A percentile compares a stretch with the other conserved stretches of the same genome.
Evolutionary conservation across 225 moss, liverwort and hornwort genomes (phyloP).

Genomic region (Ulota crispa): DNA sequence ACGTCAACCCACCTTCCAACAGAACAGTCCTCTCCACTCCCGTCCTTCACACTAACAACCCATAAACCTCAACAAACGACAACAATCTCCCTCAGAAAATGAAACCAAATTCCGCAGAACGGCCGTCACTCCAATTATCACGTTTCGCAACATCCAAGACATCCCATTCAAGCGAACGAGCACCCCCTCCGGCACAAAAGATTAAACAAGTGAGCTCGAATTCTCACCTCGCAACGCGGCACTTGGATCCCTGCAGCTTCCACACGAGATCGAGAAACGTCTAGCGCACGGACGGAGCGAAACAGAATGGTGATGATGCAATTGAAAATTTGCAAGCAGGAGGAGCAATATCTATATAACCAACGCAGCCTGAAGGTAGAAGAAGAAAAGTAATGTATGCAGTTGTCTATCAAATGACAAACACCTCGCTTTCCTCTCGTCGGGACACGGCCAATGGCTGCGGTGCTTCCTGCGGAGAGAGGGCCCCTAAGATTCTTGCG

Average conservation of each 20-base stretch:
- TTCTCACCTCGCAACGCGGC: neutral
- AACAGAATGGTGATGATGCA: neutral
- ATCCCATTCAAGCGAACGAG: neutral
- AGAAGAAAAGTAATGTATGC: neutral
- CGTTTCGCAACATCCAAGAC: neutral
- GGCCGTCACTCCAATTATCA: neutral
- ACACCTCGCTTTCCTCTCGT: too few species aligned
- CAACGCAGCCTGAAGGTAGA: neutral
- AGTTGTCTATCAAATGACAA: neutral
- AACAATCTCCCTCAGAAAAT: neutral
- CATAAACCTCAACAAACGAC: neutral
- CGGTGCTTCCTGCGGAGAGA: neutral
- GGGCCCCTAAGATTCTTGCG: neutral
- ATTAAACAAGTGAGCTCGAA: neutral
- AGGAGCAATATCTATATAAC: neutral
- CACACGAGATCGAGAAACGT: neutral
- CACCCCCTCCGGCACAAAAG: neutral
- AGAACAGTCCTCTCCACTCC: neutral
- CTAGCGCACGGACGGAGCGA: neutral
- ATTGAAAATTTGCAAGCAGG: neutral
- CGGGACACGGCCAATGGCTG: neutral
- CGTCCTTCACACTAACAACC: neutral
- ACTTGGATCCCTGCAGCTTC: neutral
- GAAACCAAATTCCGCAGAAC: neutral
- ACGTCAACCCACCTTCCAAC: neutral